These are phyloP conservation scores for Mycocalia duriaeana DNA, from an alignment of 1,284 basidiomycete species.

Conservation along the genomic window DNA sequence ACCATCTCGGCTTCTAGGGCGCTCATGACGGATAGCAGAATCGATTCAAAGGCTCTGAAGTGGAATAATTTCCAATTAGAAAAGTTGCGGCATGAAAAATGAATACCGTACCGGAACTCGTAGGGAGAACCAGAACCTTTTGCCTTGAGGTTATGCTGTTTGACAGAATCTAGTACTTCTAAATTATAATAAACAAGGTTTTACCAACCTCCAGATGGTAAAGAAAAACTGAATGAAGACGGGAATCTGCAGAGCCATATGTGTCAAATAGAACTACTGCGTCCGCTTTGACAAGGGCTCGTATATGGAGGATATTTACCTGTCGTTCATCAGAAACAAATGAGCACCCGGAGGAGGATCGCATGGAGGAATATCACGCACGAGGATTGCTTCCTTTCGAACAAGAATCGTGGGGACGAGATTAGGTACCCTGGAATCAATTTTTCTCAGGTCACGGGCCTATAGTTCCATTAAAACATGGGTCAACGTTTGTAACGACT, in stretches of 20 bases:
- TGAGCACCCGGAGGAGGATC: slow-evolving; percentile 6
- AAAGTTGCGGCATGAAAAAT: slow-evolving; percentile 1
- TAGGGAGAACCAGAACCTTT: slow-evolving; percentile 70
- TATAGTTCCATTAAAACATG: slow-evolving; percentile 27
- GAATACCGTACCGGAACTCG: slow-evolving; percentile 73
- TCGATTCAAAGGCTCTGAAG: slow-evolving; percentile 81
- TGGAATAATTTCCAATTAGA: slow-evolving; percentile 7
- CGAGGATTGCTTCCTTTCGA: slow-evolving; percentile 83
- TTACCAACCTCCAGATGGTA: slow-evolving; percentile 80
- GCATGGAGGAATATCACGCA: slow-evolving; percentile 31
- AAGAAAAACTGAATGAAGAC: slow-evolving; percentile 81
- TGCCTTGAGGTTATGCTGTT: slow-evolving; percentile 73
- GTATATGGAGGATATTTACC: slow-evolving; percentile 92
- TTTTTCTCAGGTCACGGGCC: slow-evolving; percentile 95
- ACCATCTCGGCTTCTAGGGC: slow-evolving; percentile 92
- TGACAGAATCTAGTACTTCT: slow-evolving; percentile 12
- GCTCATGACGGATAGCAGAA: slow-evolving; percentile 82
- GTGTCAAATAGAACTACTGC: slow-evolving; percentile 90
- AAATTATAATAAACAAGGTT: background rate
- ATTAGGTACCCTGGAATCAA: slow-evolving; percentile 91
- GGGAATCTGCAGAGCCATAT: slow-evolving; percentile 79
- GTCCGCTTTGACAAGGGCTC: slow-evolving; percentile 92
- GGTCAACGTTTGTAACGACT: too few relatives aligned
- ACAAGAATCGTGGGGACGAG: slow-evolving; percentile 92
- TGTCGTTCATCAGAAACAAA: slow-evolving; percentile 23